Conservation (phyloP, 2,329 filamentous ascomycete species). For the Ascochyta koolunga region DNA sequence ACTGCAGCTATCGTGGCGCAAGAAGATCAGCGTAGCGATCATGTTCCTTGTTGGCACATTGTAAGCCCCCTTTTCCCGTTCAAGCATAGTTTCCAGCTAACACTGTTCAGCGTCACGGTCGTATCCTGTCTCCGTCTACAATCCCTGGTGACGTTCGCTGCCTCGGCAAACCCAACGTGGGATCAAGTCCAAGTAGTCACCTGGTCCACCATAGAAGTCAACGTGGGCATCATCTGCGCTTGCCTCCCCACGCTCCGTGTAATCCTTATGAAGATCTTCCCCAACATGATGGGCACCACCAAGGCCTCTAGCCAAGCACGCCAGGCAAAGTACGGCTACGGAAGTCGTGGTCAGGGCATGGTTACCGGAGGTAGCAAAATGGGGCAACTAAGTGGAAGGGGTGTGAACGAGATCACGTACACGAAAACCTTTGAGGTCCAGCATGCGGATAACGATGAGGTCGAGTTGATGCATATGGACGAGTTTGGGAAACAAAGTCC, state of each 20-base stretch:
- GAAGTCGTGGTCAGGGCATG: conserved; percentile 2
- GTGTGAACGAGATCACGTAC: conserved; percentile 12
- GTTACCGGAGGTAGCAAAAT: conserved; percentile 4
- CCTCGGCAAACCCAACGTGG: conserved; percentile 50
- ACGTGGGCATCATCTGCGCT: conserved; percentile 54
- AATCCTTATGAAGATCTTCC: conserved; percentile 47
- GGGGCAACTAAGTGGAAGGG: conserved; percentile 4
- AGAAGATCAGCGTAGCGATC: conserved; percentile 45
- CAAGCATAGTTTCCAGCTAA: conserved; percentile 18
- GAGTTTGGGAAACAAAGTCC: conserved; percentile 14
- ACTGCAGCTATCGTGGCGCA: conserved; percentile 42
- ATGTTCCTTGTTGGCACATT: conserved; percentile 50
- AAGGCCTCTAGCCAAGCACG: conserved; percentile 15
- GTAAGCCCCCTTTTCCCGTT: conserved; percentile 44
- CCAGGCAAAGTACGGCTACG: conserved; percentile 12
- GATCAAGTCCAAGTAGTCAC: conserved; percentile 49
- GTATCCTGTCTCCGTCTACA: conserved; percentile 54
- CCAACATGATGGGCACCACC: conserved; percentile 46
- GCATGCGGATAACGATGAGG: conserved; percentile 12
- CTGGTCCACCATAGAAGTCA: conserved; percentile 53
- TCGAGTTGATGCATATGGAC: conserved; percentile 19
- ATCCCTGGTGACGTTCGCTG: conserved; percentile 52
- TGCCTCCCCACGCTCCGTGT: conserved; percentile 52
- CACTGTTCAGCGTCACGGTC: conserved; percentile 47
- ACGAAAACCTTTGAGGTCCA: conserved; percentile 12